Evolutionary conservation across 192 early-diverging fungal species (phyloP), one percentile per base, ranked within the genome.

Genomic region (Linnemannia hyalina): DNA sequence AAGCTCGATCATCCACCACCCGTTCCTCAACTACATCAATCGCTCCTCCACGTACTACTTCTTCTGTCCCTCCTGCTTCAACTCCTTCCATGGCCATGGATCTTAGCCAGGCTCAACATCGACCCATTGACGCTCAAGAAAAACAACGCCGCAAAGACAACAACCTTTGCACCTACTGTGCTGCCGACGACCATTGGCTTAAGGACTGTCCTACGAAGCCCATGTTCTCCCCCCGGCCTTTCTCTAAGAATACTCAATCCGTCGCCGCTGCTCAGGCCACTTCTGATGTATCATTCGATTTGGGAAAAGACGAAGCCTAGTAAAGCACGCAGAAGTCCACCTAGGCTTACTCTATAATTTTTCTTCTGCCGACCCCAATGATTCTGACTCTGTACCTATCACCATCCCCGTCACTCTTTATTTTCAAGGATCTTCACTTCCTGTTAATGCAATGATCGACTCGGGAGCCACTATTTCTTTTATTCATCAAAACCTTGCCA

Each of bases 241-340:
- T 6, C 38, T 38, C 41, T 2, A 42, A 11, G 9, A 5, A 2
- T 23, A 15, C 41, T 32, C 13, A 32, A 15, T 10, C 41, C 10
- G 22, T 73, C 10, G 1, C 23, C 4, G 49, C 49, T 10, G 49
- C 18, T 1, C 16, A 52, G 16, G 4, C 49, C 4, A 52, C 1
- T 22, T 3, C 49, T 22, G 49, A 52, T 57, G 23, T 57, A n/a
- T 1, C 6, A 0, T 74, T 74, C 35, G 3, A 11, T 36, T 74
- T 74, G 73, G 73, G 47, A 74, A 74, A 74, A n/a, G 73, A 74
- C 7, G 8, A 54, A 1, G 73, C 73, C 73, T 74, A 74, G 73
- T 74, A 74, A 74, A 74, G 49, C 32, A 29, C 18, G 35, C 32
- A 57, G 47, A 6, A 74, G 73, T 47, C 73, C 52, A 57, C 1